These are phyloP conservation scores for Hypomyces rosellus DNA, from an alignment of 2,329 filamentous ascomycete genomes.

Conservation along the genomic window DNA sequence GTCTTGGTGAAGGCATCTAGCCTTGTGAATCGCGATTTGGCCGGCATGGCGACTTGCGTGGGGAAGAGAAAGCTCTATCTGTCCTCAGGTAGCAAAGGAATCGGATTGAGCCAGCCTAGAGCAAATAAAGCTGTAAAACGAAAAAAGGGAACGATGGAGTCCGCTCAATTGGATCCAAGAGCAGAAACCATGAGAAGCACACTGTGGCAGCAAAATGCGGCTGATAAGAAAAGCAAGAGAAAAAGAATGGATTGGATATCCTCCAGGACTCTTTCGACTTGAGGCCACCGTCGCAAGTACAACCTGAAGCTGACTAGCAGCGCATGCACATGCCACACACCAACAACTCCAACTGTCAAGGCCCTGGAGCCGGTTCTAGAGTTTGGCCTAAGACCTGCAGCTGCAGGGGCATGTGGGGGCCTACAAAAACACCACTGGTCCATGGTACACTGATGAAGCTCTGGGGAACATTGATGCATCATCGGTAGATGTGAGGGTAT, in stretches of 20 bases:
- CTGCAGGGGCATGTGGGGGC: conserved; percentile 1
- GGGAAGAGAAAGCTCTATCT: neutral
- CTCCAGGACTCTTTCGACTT: conserved; percentile 1
- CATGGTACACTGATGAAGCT: no score
- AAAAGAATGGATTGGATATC: neutral
- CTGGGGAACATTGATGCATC: no score
- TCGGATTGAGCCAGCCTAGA: neutral
- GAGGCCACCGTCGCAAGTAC: conserved; percentile 33
- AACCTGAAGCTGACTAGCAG: conserved; percentile 10
- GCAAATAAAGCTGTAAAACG: neutral
- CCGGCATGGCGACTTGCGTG: conserved; percentile 54
- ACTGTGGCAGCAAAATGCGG: conserved; percentile 6
- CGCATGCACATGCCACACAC: no score
- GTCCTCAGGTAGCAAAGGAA: neutral
- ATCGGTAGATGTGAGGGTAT: no score
- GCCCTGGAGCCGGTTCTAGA: neutral
- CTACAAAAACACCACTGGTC: no score
- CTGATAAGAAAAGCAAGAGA: conserved; percentile 6
- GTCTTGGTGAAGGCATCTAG: conserved; percentile 99
- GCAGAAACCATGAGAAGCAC: conserved; percentile 6
- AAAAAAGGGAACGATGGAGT: conserved; percentile 1
- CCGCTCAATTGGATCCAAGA: conserved; percentile 7
- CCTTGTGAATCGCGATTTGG: conserved; percentile 90
- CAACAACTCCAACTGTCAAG: neutral
- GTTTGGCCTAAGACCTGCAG: conserved; percentile 1